phyloP scores from a whole-genome alignment of 257 asterid genomes.

The Orobanche coerulescens region DNA sequence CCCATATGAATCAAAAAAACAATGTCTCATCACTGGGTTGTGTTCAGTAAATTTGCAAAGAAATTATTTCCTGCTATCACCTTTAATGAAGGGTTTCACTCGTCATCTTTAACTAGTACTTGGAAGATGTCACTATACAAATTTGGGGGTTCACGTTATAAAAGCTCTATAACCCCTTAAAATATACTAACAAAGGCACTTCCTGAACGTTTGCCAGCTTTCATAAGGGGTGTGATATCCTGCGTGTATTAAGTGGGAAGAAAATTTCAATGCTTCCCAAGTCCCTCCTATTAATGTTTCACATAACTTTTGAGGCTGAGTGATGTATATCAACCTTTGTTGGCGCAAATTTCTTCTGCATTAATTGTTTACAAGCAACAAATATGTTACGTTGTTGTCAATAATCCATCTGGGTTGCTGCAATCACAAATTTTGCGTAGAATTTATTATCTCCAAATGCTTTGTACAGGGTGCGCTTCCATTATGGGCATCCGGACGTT shows the following conservation, averaged over 20 bases:
- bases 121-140: conserved; percentile 1
- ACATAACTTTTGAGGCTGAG: background rate
- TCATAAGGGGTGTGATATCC: background rate
- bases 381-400: background rate
- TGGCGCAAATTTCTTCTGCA: conserved; percentile 6
- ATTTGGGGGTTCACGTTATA: background rate
- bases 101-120: background rate
- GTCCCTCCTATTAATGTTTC: background rate
- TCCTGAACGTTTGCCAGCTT: background rate
- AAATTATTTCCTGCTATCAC: background rate
- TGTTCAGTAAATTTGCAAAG: conserved; percentile 2
- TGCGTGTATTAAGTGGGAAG: background rate
- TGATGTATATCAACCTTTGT: background rate
- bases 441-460: conserved; percentile 14
- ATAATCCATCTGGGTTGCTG: conserved; percentile 2
- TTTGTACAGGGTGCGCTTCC: conserved; percentile 67
- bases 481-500: conserved; percentile 79
- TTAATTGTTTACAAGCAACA: background rate
- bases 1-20: conserved; percentile 2
- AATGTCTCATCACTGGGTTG: background rate
- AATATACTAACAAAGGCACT: background rate
- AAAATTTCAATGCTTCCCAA: background rate
- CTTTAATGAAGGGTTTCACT: background rate
- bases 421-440: conserved; percentile 1
- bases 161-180: background rate